phyloP scores from a whole-genome alignment of 106 monocot species.

The Iris macrosiphon region DNA sequence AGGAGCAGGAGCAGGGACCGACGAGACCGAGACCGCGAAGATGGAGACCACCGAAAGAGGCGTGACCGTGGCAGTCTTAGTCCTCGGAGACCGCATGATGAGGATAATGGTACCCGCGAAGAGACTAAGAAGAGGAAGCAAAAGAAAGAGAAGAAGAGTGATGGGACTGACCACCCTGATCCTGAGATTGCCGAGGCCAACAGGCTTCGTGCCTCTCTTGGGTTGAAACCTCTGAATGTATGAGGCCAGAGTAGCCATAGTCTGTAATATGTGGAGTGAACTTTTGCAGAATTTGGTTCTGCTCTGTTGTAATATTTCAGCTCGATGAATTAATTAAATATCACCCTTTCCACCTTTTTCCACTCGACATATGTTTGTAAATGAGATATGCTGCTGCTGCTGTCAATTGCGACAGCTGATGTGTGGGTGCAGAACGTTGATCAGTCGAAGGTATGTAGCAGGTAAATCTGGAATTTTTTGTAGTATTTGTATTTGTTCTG shows the following conservation, averaged over 20 bases:
- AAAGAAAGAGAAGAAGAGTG: conserved; percentile 71
- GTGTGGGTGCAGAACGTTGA: too few relatives aligned
- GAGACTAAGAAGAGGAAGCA: conserved; percentile 59
- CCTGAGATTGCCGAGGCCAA: conserved; percentile 87
- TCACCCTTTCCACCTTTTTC: too few relatives aligned
- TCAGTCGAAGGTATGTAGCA: too few relatives aligned
- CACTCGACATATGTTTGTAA: too few relatives aligned
- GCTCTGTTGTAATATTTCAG: too few relatives aligned
- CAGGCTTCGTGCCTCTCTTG: conserved; percentile 77
- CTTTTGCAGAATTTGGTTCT: too few relatives aligned
- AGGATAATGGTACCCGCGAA: conserved; percentile 2
- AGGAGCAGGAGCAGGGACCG: conserved; percentile 57
- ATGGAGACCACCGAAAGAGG: conserved; percentile 50
- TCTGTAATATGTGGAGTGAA: conserved; percentile 29
- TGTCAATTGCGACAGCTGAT: too few relatives aligned
- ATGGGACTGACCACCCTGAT: conserved; percentile 78
- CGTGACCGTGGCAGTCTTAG: conserved; percentile 35
- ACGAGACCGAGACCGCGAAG: conserved; percentile 53
- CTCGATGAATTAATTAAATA: too few relatives aligned
- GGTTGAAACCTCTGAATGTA: conserved; percentile 61
- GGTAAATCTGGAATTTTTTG: too few relatives aligned
- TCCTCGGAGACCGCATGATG: conserved; percentile 33
- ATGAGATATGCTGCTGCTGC: too few relatives aligned
- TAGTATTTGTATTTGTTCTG: too few relatives aligned
- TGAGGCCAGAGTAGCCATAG: conserved; percentile 11